Evolutionary conservation across 2,329 filamentous ascomycete species (phyloP).

Genomic region (Aspergillus sp.): DNA sequence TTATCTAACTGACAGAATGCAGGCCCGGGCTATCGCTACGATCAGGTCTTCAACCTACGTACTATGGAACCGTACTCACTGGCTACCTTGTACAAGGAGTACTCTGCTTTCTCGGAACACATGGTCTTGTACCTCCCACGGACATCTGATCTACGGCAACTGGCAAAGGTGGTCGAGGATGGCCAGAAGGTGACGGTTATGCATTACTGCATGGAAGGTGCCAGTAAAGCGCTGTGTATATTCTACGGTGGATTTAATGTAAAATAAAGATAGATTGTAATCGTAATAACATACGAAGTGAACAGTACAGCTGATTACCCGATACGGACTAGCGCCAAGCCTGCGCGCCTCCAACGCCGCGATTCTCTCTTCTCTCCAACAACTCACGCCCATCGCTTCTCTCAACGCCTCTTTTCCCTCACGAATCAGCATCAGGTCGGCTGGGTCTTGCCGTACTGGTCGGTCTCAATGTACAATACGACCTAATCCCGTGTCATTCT

Average conservation of each 20-base stretch:
- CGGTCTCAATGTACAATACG: constrained; percentile 7
- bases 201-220: constrained; percentile 87
- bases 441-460: constrained; percentile 2
- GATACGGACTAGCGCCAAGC: constrained; percentile 17
- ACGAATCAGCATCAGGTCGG: neutral
- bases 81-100: constrained; percentile 55
- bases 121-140: constrained; percentile 77
- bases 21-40: constrained; percentile 58
- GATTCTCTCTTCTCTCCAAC: constrained; percentile 2
- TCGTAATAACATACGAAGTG: neutral
- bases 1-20: constrained; percentile 2
- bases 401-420: neutral
- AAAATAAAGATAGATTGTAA: constrained; percentile 8
- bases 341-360: constrained; percentile 1
- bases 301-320: constrained; percentile 18
- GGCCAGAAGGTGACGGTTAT: constrained; percentile 62
- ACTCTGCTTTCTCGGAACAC: constrained; percentile 46
- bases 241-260: constrained; percentile 51
- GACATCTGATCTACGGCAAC: constrained; percentile 72
- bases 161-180: constrained; percentile 51
- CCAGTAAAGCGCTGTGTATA: constrained; percentile 67
- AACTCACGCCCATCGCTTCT: constrained; percentile 2
- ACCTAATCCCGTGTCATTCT: neutral
- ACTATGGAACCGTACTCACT: constrained; percentile 85
- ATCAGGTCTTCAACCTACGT: constrained; percentile 71